Evolutionary conservation across 306 rosid species (phyloP), one percentile per base, ranked within the genome.

Genomic region (Pyrus pyrifolia): DNA sequence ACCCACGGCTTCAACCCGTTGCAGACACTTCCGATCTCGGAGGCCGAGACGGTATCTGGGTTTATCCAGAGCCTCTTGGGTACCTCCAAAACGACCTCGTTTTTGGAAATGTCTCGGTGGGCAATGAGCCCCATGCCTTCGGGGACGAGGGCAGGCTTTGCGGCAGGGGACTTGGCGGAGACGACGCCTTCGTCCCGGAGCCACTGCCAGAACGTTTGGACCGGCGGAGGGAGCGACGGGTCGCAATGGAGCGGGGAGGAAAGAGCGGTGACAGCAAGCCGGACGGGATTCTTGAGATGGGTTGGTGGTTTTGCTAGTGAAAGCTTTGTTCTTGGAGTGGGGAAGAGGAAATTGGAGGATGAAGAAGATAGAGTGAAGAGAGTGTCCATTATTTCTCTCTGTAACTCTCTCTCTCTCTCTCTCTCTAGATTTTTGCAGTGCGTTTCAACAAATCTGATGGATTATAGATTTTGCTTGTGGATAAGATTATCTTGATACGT

Each of bases 51-150:
- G 5, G 97, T 90, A 76, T 92, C 98, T 3, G 97, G 98, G 82
- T 92, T 92, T 30, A 95, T 92, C 98, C 98, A 95, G 0, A 95
- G 75, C 78, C 97, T 88, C 86, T 89, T 92, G 1, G 98, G 98
- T 1, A 95, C 93, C 91, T 95, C 93, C 85, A 95, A 78, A 74
- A 95, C 93, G 53, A 92, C 97, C 75, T 92, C 92, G 83, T 92
- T 92, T 74, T 90, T 78, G 7, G 88, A 72, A 14, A 95, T 85
- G 77, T 95, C 90, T 59, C 76, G 85, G 76, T 73, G 81, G 4
- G 98, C 93, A 31, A 89, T 82, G 6, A 95, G 80, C 7, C 97
- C 98, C 19, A 95, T 68, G 53, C 97, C 98, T 83, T 95, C 96
- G 60, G 86, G 83, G 13, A 92, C 94, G 29, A 89, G 30, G 19